Conservation (phyloP, 192 early-diverging fungal species). For the Ramicandelaber brevisporus region DNA sequence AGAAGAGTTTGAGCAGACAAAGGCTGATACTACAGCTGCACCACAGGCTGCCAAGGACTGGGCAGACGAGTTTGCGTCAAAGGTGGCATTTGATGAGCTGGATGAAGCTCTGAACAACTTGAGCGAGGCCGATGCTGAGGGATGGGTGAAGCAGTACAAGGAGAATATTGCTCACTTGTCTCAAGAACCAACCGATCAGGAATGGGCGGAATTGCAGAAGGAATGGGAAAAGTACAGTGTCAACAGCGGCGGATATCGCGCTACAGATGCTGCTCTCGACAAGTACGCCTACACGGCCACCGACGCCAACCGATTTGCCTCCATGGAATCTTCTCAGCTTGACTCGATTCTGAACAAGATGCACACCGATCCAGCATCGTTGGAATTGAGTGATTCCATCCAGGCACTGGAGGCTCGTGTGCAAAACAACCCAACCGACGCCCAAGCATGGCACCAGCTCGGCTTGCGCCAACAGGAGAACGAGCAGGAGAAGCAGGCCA, state of each 20-base stretch:
- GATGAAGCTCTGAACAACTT: conserved; percentile 24
- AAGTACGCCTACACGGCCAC: conserved; percentile 42
- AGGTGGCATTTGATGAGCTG: conserved; percentile 16
- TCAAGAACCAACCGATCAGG: conserved; percentile 25
- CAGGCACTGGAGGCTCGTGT: conserved; percentile 76
- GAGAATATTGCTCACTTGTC: conserved; percentile 40
- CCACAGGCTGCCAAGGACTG: conserved; percentile 12
- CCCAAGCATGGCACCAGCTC: conserved; percentile 58
- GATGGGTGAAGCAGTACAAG: conserved; percentile 41
- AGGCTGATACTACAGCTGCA: conserved; percentile 16
- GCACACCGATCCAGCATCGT: conserved; percentile 16
- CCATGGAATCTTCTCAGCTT: conserved; percentile 9
- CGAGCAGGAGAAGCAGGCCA: conserved; percentile 77
- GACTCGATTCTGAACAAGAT: conserved; percentile 22
- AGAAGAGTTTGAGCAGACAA: conserved; percentile 27
- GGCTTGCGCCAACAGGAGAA: conserved; percentile 90
- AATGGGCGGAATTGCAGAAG: conserved; percentile 47
- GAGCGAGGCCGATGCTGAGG: conserved; percentile 19
- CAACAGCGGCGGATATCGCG: conserved; percentile 17
- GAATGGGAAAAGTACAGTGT: conserved; percentile 28
- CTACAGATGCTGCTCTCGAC: conserved; percentile 26
- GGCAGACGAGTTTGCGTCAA: conserved; percentile 17
- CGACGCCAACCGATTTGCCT: conserved; percentile 9
- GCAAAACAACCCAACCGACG: conserved; percentile 50
- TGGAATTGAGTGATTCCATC: conserved; percentile 63